Evolutionary conservation across 1,284 basidiomycete genomes (phyloP).

Genomic region (Pterulicium gracile): DNA sequence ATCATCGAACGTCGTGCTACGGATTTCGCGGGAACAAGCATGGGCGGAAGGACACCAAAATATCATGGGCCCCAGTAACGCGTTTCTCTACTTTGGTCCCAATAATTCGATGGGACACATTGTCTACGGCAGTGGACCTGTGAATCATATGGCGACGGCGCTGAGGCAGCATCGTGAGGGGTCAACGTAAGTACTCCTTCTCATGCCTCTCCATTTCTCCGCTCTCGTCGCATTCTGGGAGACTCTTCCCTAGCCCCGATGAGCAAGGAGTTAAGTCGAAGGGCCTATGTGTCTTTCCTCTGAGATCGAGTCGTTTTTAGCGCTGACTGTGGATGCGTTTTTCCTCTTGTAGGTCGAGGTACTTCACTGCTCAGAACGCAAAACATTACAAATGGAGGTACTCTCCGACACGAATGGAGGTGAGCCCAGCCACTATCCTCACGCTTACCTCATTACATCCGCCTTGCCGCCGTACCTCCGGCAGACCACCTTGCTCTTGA

Average conservation of each 20-base stretch:
- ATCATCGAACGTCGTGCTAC: too few relatives aligned
- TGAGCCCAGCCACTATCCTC: constrained; percentile 19
- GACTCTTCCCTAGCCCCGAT: too few relatives aligned
- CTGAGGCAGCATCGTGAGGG: constrained; percentile 44
- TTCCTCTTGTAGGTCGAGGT: constrained; percentile 40
- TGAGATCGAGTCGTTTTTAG: background rate
- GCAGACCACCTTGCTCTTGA: background rate
- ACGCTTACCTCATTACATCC: background rate
- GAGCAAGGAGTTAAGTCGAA: too few relatives aligned
- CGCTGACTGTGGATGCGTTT: constrained; percentile 7
- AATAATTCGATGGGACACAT: constrained; percentile 46
- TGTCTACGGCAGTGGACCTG: constrained; percentile 53
- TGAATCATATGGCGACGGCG: constrained; percentile 43
- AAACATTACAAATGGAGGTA: constrained; percentile 65
- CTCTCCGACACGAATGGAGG: constrained; percentile 51
- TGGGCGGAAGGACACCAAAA: constrained; percentile 55
- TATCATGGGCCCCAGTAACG: constrained; percentile 61
- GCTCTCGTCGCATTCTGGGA: too few relatives aligned
- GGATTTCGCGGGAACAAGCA: constrained; percentile 45
- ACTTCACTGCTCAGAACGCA: constrained; percentile 57
- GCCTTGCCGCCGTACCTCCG: constrained; percentile 1
- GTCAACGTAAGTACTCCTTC: constrained; percentile 40
- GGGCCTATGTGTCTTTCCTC: too few relatives aligned
- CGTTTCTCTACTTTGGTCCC: constrained; percentile 66
- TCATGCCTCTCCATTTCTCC: too few relatives aligned